Base-by-base conservation (phyloP, 2,329 filamentous ascomycete species). In the Ascochyta clinopodiicola region DNA sequence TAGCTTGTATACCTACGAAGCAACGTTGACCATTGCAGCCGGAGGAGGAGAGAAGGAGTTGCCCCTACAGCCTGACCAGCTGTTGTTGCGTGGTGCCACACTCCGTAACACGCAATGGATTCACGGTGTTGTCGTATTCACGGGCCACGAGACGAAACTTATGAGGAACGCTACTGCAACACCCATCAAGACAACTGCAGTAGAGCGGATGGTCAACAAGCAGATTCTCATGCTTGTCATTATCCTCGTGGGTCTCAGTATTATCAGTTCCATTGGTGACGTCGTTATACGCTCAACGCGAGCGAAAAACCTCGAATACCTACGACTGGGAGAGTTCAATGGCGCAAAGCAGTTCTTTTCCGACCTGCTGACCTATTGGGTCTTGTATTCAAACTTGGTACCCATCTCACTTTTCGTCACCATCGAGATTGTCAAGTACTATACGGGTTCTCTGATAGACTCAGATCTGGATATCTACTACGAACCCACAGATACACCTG, bases 381-480 rank as follows among this genome's bases (percentile, higher is more conserved):
- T 99, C 29, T 79, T 99, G 32, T 99, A 97, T 77, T 98, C 94
- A 2, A 94, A 96, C 48, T 80, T 99, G 67, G 95, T 99, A 42
- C 95, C 95, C 31, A 97, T 99, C 68, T 98, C 94, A 27, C 88
- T 99, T 3, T 99, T 99, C 75, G 95, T 99, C 60, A 99, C 95
- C 0, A 88, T 99, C 47, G 95, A 99, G 78, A 84, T 99, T 63
- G 94, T 99, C 79, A 99, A 99, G 77, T 97, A 98, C 74, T 96
- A 90, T 82, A 93, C 96, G 64, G 95, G 92, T n/a, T 95, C 95
- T 68, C 85, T 99, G 60, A 99, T 99, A 76, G 96, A 96, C 72
- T 94, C 93, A 52, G 96, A 99, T 73, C 83, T 99, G 52, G 95
- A 99, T 73, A 99, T 99, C 67, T 99, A 99, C 78, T 92, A 99